Conservation (phyloP, 2,329 filamentous ascomycete genomes). For the Fusarium albidum region DNA sequence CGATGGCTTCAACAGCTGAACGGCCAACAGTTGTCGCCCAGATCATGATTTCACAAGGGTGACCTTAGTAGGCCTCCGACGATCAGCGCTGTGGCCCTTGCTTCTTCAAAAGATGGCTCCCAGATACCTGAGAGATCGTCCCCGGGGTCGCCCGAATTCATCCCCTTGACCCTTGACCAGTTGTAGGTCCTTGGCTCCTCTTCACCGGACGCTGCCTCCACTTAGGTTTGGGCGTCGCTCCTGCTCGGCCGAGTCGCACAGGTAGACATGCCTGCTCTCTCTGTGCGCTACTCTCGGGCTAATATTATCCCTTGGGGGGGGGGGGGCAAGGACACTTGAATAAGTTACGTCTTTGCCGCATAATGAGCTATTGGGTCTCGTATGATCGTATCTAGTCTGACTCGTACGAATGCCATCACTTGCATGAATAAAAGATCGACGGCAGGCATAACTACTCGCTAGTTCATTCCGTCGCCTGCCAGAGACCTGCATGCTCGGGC, state of each 20-base stretch:
- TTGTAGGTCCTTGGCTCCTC: too few relatives aligned
- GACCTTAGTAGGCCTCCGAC: neutral
- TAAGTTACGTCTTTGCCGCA: neutral
- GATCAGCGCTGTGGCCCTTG: conserved; percentile 6
- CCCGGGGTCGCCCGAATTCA: neutral
- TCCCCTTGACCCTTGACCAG: too few relatives aligned
- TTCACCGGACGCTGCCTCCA: too few relatives aligned
- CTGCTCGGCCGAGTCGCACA: conserved; percentile 19
- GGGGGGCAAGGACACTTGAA: too few relatives aligned
- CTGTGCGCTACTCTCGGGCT: neutral
- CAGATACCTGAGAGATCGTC: neutral
- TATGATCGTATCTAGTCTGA: neutral
- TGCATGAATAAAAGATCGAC: conserved; percentile 23
- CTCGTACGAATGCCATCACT: neutral
- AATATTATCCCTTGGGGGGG: neutral
- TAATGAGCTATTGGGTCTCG: neutral
- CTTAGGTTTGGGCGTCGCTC: conserved; percentile 5
- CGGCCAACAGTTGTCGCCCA: conserved; percentile 7
- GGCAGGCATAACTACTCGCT: conserved; percentile 13
- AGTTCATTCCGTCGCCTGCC: neutral
- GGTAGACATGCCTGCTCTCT: neutral
- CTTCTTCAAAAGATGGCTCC: neutral
- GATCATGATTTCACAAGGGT: conserved; percentile 20
- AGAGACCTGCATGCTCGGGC: too few relatives aligned
- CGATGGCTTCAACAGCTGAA: neutral